phyloP scores from a whole-genome alignment of 352 stramenopile genomes.

The Globisporangium spiculum region DNA sequence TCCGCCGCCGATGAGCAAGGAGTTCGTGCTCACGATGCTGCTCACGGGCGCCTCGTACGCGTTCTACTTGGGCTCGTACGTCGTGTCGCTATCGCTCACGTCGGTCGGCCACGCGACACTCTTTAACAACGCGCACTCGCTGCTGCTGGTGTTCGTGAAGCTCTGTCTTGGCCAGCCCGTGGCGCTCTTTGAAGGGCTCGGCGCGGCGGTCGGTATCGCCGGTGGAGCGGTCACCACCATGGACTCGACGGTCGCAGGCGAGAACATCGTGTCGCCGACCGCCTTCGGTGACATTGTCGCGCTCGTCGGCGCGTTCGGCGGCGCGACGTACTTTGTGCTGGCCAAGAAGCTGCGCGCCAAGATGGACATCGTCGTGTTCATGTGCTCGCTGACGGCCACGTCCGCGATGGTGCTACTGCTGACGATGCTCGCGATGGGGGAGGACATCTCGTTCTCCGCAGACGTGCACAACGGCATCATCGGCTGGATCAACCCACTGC shows the following conservation, averaged over 20 bases:
- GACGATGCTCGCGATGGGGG: slow-evolving; percentile 56
- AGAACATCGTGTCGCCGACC: slow-evolving; percentile 45
- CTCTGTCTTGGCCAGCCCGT: slow-evolving; percentile 55
- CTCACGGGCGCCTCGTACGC: slow-evolving; percentile 58
- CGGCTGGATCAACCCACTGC: slow-evolving; percentile 68
- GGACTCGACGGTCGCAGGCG: slow-evolving; percentile 38
- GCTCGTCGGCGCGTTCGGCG: slow-evolving; percentile 60
- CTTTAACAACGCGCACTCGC: slow-evolving; percentile 83
- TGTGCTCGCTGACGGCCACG: slow-evolving; percentile 54
- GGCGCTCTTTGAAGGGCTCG: slow-evolving; percentile 56
- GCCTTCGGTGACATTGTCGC: slow-evolving; percentile 66
- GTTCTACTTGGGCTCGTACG: slow-evolving; percentile 72
- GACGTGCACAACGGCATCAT: slow-evolving; percentile 73
- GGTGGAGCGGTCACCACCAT: slow-evolving; percentile 69
- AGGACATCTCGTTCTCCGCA: slow-evolving; percentile 58
- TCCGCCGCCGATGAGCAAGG: slow-evolving; percentile 24
- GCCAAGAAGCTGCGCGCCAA: slow-evolving; percentile 73
- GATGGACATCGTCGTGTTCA: slow-evolving; percentile 73
- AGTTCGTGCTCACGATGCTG: slow-evolving; percentile 44
- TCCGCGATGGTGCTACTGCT: slow-evolving; percentile 52
- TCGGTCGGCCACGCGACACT: slow-evolving; percentile 81
- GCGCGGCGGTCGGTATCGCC: slow-evolving; percentile 64
- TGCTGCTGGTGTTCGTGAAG: slow-evolving; percentile 76
- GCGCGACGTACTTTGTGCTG: slow-evolving; percentile 72
- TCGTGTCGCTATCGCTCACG: slow-evolving; percentile 60